A percentile compares a stretch with the other conserved stretches of the same genome.
phyloP scores from a whole-genome alignment of 495 filamentous ascomycete genomes.

The Talaromyces liani region DNA sequence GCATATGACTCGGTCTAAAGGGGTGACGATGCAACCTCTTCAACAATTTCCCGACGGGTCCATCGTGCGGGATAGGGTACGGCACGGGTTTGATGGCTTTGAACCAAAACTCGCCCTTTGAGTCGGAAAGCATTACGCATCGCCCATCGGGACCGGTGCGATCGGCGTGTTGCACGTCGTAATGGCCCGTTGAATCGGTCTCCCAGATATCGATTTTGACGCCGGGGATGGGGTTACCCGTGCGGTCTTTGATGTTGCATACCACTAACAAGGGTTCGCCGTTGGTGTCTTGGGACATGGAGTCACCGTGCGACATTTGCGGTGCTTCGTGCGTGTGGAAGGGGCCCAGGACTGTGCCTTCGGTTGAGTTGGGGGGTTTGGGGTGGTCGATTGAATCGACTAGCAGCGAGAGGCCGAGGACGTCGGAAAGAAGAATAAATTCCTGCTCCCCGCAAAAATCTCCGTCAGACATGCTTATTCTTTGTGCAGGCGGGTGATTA shows the following conservation, averaged over 20 bases:
- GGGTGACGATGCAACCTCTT: slow-evolving; percentile 64
- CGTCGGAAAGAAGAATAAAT: slow-evolving; percentile 91
- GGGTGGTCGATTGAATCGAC: slow-evolving; percentile 92
- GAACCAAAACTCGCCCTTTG: slow-evolving; percentile 78
- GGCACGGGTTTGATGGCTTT: slow-evolving; percentile 78
- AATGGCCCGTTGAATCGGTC: slow-evolving; percentile 77
- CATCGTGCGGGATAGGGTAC: slow-evolving; percentile 87
- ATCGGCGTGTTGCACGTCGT: slow-evolving; percentile 80
- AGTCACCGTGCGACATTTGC: slow-evolving; percentile 50
- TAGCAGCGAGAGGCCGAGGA: slow-evolving; percentile 81
- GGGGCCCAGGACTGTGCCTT: slow-evolving; percentile 84
- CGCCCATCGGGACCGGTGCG: slow-evolving; percentile 68
- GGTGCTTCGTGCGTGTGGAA: slow-evolving; percentile 91
- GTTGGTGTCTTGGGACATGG: slow-evolving; percentile 60
- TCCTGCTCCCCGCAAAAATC: slow-evolving; percentile 51
- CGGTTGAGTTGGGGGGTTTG: slow-evolving; percentile 66
- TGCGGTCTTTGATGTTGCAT: slow-evolving; percentile 65
- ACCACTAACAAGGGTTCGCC: slow-evolving; percentile 62
- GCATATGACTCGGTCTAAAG: slow-evolving; percentile 81
- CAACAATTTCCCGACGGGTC: slow-evolving; percentile 77
- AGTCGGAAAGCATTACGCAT: slow-evolving; percentile 66
- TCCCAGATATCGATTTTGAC: slow-evolving; percentile 93
- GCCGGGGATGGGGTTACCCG: slow-evolving; percentile 56
- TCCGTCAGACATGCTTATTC: not conserved
- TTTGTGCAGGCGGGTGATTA: too few species aligned